A percentile compares a stretch with the other conserved stretches of the same genome.
Evolutionary conservation across 140 eudicot species (phyloP).

Genomic region (Ambrosia hybrid): DNA sequence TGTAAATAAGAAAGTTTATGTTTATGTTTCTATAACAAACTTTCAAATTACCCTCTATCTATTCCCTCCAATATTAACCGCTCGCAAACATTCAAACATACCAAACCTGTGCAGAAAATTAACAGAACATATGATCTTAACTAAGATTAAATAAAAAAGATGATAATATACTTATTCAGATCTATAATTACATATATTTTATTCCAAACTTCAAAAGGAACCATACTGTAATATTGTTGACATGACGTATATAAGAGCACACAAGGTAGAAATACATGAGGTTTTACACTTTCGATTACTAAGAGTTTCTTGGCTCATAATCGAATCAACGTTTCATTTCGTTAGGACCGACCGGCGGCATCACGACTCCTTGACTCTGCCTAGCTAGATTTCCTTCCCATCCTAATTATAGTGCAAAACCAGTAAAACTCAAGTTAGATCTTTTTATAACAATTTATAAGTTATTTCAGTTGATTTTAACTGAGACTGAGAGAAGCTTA

Average conservation of each 20-base stretch:
- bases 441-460: neutral
- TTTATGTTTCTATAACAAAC: too few relatives aligned
- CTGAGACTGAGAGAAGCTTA: neutral
- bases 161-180: too few relatives aligned
- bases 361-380: constrained; percentile 34
- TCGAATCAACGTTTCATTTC: constrained; percentile 40
- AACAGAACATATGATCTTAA: too few relatives aligned
- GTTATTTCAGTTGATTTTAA: neutral
- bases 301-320: neutral
- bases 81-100: too few relatives aligned
- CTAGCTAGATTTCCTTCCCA: constrained; percentile 47
- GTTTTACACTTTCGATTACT: neutral
- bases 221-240: neutral
- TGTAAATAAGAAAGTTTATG: too few relatives aligned
- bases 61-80: too few relatives aligned
- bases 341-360: constrained; percentile 35
- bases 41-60: too few relatives aligned
- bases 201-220: neutral
- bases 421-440: constrained; percentile 2
- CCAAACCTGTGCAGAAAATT: too few relatives aligned
- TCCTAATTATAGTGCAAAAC: constrained; percentile 21
- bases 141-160: too few relatives aligned
- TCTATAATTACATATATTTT: too few relatives aligned
- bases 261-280: neutral
- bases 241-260: neutral